These are phyloP conservation scores for Rhodosporidiobolus odoratus DNA, from an alignment of 768 basidiomycete genomes.

Conservation along the genomic window DNA sequence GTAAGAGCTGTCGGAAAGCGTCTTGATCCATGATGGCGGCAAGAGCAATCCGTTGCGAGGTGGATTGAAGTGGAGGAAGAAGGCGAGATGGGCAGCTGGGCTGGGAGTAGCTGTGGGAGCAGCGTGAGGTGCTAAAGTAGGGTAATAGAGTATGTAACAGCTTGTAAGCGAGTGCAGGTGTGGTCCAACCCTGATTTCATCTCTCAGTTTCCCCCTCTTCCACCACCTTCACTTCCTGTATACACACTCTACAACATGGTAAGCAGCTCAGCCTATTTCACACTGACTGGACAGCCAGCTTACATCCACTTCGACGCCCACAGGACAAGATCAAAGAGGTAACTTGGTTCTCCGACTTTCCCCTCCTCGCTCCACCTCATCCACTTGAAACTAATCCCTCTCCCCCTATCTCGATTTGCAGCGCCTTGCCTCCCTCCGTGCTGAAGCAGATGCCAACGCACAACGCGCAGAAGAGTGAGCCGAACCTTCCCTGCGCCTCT, in stretches of 20 bases:
- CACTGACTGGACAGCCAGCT: slow-evolving; percentile 2
- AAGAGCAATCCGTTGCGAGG: too few species aligned
- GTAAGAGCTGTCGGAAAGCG: slow-evolving; percentile 5
- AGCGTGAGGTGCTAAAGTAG: neutral
- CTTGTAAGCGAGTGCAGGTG: neutral
- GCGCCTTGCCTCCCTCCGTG: slow-evolving; percentile 63
- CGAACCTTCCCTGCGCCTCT: too few species aligned
- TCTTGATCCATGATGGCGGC: slow-evolving; percentile 4
- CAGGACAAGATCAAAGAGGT: slow-evolving; percentile 55
- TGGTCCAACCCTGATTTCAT: neutral
- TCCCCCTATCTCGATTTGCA: slow-evolving; percentile 24
- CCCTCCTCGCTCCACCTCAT: neutral
- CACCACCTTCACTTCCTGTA: neutral
- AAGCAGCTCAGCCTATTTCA: too few species aligned
- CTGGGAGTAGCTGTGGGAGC: neutral
- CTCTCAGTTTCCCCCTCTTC: neutral
- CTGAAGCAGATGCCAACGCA: slow-evolving; percentile 75
- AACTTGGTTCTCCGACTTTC: neutral
- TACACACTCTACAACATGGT: neutral
- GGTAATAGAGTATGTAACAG: too few species aligned
- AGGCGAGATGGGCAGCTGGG: neutral
- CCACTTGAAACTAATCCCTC: neutral
- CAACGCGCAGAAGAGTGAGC: slow-evolving; percentile 66
- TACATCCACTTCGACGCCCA: slow-evolving; percentile 1
- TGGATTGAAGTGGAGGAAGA: neutral